Evolutionary conservation across 139 green algal species (phyloP), one percentile per base, ranked within the genome.

Genomic region (Chlorella sp.): DNA sequence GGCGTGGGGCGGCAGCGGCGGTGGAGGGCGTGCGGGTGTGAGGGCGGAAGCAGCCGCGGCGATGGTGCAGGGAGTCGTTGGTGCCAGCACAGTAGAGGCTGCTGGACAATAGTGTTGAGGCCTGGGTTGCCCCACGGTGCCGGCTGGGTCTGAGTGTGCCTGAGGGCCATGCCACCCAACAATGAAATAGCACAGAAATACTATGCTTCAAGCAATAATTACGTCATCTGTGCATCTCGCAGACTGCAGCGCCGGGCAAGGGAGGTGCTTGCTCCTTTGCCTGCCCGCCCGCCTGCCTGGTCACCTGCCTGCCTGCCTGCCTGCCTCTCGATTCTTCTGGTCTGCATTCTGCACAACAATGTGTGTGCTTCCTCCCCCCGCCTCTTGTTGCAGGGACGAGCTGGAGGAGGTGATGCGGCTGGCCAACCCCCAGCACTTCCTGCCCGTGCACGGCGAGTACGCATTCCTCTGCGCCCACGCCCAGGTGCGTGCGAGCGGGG

Each of bases 391-490:
- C 90, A 94, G 92, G 92, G 97, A 95, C 60, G 94, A 98, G 90
- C 91, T 99, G 66, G 92, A 96, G 90, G 97, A 99, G 95, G 91
- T 99, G 53, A 89, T 99, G 85, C 92, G 94, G 24, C 91, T 97
- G 30, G 95, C 99, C 22, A 97, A 98, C 90, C 98, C 98, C 26
- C 96, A 99, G 93, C 97, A 99, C 94, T 99, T 99, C 90, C 91
- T 99, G 88, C 98, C 98, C 0, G 97, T 99, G 75, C 98, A 99
- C 88, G 98, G 98, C 2, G 98, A 99, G 96, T 99, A 98, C 90
- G 92, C 96, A 21, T 99, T 99, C 93, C 94, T 99, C 78, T 97
- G 94, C 71, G 97, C 96, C 81, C 98, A 99, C 92, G 98, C 98
- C 34, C 84, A 93, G 91, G 92, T 99, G 75, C 26, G 66, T n/a